A percentile compares a stretch with the other conserved stretches of the same genome.
Evolutionary conservation across 768 basidiomycete genomes (phyloP).

Genomic region (Terana coerulea): DNA sequence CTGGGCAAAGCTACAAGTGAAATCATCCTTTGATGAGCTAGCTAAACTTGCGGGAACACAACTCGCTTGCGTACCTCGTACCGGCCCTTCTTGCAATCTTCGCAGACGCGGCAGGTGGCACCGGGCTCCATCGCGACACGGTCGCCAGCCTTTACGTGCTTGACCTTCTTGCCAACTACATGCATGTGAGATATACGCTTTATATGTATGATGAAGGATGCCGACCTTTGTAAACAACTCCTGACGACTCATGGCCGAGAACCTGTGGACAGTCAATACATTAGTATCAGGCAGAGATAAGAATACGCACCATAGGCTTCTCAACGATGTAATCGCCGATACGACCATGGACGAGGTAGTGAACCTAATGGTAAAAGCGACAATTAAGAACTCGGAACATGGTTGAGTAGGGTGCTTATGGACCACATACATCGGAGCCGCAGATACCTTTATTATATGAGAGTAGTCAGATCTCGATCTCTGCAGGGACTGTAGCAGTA

Average conservation of each 20-base stretch:
- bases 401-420: slow-evolving; percentile 8
- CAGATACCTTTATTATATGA: slow-evolving; percentile 63
- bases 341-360: slow-evolving; percentile 74
- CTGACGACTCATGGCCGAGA: slow-evolving; percentile 92
- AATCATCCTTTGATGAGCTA: background rate
- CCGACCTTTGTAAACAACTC: slow-evolving; percentile 66
- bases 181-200: background rate
- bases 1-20: slow-evolving; percentile 64
- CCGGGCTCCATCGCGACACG: slow-evolving; percentile 93
- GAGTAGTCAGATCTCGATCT: slow-evolving; percentile 2
- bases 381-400: too few species aligned
- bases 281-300: background rate
- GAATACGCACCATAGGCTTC: slow-evolving; percentile 62
- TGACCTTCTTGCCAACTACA: slow-evolving; percentile 72
- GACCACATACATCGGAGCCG: slow-evolving; percentile 70
- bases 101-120: slow-evolving; percentile 77
- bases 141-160: slow-evolving; percentile 74
- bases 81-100: slow-evolving; percentile 77
- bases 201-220: background rate
- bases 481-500: slow-evolving; percentile 1
- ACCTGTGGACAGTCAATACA: slow-evolving; percentile 45
- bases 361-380: slow-evolving; percentile 59
- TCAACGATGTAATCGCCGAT: slow-evolving; percentile 80
- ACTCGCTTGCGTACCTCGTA: slow-evolving; percentile 57
- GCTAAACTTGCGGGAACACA: background rate